Percentiles rank a stretch among this genome's conserved stretches.
Evolutionary conservation across 2,329 filamentous ascomycete genomes (phyloP).

Genomic region (Fusarium odoratissimum): DNA sequence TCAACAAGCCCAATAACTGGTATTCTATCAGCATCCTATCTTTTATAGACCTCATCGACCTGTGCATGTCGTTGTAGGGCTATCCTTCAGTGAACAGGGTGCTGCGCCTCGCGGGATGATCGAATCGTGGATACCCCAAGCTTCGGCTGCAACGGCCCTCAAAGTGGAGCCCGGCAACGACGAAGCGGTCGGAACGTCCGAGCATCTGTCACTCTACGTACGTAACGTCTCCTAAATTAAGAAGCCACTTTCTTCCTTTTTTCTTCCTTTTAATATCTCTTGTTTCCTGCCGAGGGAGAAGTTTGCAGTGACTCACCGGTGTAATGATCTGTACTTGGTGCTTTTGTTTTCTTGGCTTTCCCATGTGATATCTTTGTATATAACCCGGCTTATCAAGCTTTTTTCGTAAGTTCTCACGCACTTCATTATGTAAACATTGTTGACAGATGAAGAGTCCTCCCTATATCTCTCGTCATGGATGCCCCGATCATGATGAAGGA

Average conservation of each 20-base stretch:
- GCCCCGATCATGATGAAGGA: conserved; percentile 1
- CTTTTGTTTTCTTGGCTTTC: background rate
- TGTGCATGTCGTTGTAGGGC: background rate
- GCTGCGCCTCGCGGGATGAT: conserved; percentile 25
- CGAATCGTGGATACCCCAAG: conserved; percentile 11
- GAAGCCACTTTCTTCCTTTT: background rate
- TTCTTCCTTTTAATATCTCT: background rate
- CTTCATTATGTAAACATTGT: fast-evolving
- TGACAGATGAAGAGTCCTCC: background rate
- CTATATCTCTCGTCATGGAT: background rate
- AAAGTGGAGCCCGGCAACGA: background rate
- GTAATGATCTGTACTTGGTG: background rate
- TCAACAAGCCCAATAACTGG: fast-evolving
- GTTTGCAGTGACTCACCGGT: background rate
- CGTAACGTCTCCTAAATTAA: background rate
- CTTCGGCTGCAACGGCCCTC: conserved; percentile 15
- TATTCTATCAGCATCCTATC: fast-evolving
- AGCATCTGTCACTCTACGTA: background rate
- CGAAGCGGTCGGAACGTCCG: background rate
- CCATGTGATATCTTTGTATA: background rate
- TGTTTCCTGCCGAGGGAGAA: background rate
- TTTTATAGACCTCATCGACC: no score
- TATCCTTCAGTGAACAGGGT: background rate
- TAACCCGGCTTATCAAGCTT: background rate
- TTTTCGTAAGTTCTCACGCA: background rate